Evolutionary conservation across 2,329 filamentous ascomycete species (phyloP).

Genomic region (Neofusicoccum cordaticola): DNA sequence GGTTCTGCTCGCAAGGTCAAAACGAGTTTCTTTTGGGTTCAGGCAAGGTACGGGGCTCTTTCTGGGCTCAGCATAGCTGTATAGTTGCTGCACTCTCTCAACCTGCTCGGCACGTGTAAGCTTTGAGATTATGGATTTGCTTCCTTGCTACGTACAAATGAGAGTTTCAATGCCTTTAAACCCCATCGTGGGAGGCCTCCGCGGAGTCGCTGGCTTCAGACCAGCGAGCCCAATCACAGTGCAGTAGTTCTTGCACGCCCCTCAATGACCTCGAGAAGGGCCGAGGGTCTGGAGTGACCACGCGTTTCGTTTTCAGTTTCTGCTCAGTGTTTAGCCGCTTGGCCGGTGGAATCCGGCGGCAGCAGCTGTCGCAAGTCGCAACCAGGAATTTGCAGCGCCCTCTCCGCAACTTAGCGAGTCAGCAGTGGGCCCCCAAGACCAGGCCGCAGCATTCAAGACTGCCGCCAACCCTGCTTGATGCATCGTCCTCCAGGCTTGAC

Average conservation of each 20-base stretch:
- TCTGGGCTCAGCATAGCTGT: background rate
- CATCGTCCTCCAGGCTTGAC: background rate
- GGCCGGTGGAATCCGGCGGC: background rate
- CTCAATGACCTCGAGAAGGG: too few species aligned
- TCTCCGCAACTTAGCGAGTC: conserved; percentile 9
- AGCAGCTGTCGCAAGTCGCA: background rate
- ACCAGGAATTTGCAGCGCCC: background rate
- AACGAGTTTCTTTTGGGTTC: background rate
- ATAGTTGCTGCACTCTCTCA: background rate
- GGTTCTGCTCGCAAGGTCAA: background rate
- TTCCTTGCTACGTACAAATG: too few species aligned
- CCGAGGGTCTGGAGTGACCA: too few species aligned
- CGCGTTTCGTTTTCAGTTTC: background rate
- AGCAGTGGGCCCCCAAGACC: background rate
- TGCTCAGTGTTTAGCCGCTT: background rate
- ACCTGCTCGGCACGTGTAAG: background rate
- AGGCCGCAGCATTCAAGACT: background rate
- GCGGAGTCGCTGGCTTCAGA: too few species aligned
- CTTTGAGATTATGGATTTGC: too few species aligned
- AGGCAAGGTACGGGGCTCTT: background rate
- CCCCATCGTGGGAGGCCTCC: too few species aligned
- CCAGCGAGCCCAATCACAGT: background rate
- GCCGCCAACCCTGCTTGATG: background rate
- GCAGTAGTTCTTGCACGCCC: too few species aligned
- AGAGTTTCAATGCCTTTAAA: too few species aligned